Evolutionary conservation across 371 early-diverging fungal genomes (phyloP).

Genomic region (Zopfochytrium polystomum): DNA sequence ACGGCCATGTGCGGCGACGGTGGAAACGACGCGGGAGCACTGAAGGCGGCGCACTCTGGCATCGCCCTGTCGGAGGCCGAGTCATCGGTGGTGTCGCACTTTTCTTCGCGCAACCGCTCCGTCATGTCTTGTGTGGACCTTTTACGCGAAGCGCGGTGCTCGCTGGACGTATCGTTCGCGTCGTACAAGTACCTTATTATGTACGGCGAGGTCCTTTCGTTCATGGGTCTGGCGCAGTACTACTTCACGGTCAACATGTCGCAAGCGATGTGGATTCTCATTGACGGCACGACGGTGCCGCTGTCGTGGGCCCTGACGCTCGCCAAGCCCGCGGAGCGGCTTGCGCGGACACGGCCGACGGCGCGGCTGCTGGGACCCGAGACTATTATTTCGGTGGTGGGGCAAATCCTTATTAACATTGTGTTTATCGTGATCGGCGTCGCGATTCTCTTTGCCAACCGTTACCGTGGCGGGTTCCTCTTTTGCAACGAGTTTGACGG

Average conservation of each 20-base stretch:
- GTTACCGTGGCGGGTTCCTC: constrained; percentile 50
- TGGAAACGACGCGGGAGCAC: constrained; percentile 92
- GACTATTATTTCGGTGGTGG: constrained; percentile 62
- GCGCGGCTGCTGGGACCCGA: constrained; percentile 63
- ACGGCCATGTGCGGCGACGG: constrained; percentile 95
- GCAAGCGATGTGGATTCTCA: constrained; percentile 71
- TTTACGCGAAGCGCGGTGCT: constrained; percentile 69
- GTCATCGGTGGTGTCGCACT: constrained; percentile 79
- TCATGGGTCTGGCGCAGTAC: constrained; percentile 64
- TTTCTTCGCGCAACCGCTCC: constrained; percentile 68
- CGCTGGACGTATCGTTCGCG: constrained; percentile 71
- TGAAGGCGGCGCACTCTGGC: constrained; percentile 87
- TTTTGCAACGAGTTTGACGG: constrained; percentile 71
- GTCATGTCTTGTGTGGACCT: constrained; percentile 69
- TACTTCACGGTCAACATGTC: constrained; percentile 65
- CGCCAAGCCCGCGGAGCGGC: constrained; percentile 54
- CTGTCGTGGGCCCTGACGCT: constrained; percentile 67
- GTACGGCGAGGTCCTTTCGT: constrained; percentile 74
- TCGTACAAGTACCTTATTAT: constrained; percentile 76
- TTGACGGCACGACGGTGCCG: constrained; percentile 66
- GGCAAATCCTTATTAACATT: constrained; percentile 65
- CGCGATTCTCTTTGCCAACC: constrained; percentile 60
- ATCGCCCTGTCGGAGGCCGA: constrained; percentile 83
- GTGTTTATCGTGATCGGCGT: constrained; percentile 56
- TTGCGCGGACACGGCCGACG: constrained; percentile 64